Conservation (phyloP, 2,329 filamentous ascomycete genomes). For the Neofusicoccum parvum region DNA sequence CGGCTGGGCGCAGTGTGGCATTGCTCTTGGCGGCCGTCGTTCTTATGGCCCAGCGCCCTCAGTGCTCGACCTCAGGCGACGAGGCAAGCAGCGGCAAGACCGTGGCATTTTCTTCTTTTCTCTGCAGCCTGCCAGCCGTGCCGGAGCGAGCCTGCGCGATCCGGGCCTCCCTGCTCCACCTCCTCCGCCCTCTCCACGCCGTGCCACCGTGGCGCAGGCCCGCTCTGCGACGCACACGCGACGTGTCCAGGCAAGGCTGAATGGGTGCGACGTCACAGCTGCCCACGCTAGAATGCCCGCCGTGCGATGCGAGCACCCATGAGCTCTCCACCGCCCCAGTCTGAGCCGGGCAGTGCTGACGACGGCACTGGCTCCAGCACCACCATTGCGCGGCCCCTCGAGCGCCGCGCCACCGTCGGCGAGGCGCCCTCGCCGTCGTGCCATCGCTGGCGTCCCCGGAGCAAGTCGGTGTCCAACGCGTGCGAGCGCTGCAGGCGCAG, state of each 20-base stretch:
- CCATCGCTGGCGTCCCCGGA: slow-evolving; percentile 33
- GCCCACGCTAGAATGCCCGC: not conserved
- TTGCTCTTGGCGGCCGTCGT: slow-evolving; percentile 6
- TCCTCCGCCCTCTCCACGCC: not conserved
- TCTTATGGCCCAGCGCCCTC: slow-evolving; percentile 1
- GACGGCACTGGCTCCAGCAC: not conserved
- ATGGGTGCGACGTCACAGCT: slow-evolving; percentile 6
- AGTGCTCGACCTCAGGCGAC: not conserved
- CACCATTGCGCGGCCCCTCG: not conserved
- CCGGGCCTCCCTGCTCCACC: not conserved
- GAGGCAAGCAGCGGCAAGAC: slow-evolving; percentile 1
- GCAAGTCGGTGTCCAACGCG: slow-evolving; percentile 42
- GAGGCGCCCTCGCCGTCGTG: not conserved
- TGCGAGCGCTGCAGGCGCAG: slow-evolving; percentile 39
- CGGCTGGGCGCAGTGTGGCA: slow-evolving; percentile 13
- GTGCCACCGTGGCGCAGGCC: slow-evolving; percentile 9
- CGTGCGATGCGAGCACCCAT: not conserved
- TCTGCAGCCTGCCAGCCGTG: not conserved
- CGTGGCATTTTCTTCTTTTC: not conserved
- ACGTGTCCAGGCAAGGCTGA: not conserved
- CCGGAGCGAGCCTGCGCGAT: not conserved
- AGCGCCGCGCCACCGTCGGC: slow-evolving; percentile 1
- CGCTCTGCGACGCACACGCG: not conserved
- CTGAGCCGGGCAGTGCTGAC: slow-evolving; percentile 4
- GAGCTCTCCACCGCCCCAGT: not conserved